phyloP scores from a whole-genome alignment of 257 asterid genomes.

The Buddleja alternifolia region DNA sequence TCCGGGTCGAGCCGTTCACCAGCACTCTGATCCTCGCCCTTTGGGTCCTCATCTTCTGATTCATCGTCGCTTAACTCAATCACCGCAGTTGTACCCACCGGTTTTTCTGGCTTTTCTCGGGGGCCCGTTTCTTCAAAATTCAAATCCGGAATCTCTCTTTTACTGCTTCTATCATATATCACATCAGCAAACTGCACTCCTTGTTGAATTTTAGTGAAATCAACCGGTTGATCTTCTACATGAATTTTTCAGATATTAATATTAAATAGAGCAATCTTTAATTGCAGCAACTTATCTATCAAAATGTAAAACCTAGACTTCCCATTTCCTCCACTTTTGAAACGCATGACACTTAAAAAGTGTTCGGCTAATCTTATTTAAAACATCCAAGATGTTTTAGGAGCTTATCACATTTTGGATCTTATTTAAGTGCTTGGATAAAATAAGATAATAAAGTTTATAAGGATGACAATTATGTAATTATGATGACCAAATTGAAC shows the following conservation, averaged over 20 bases:
- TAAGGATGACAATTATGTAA: too few relatives aligned
- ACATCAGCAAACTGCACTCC: neutral
- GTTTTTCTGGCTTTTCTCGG: conserved; percentile 21
- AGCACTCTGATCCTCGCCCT: neutral
- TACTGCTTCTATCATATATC: conserved; percentile 13
- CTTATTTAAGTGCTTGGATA: too few relatives aligned
- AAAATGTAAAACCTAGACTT: neutral
- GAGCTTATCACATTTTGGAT: too few relatives aligned
- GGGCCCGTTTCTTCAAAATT: conserved; percentile 15
- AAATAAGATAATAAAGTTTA: too few relatives aligned
- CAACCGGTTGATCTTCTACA: conserved; percentile 34
- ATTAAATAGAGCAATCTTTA: neutral
- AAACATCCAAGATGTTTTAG: too few relatives aligned
- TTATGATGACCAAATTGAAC: too few relatives aligned
- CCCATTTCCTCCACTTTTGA: conserved; percentile 25
- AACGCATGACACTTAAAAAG: too few relatives aligned
- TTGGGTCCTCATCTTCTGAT: conserved; percentile 27
- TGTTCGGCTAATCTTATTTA: too few relatives aligned
- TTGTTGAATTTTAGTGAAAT: conserved; percentile 25
- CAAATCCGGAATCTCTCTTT: neutral
- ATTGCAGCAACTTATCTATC: conserved; percentile 1
- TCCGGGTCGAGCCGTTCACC: conserved; percentile 16
- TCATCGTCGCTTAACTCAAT: conserved; percentile 72
- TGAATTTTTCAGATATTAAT: conserved; percentile 11
- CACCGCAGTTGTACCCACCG: conserved; percentile 28